Evolutionary conservation across 345 rosid species (phyloP).

Genomic region (Camelina neglecta): DNA sequence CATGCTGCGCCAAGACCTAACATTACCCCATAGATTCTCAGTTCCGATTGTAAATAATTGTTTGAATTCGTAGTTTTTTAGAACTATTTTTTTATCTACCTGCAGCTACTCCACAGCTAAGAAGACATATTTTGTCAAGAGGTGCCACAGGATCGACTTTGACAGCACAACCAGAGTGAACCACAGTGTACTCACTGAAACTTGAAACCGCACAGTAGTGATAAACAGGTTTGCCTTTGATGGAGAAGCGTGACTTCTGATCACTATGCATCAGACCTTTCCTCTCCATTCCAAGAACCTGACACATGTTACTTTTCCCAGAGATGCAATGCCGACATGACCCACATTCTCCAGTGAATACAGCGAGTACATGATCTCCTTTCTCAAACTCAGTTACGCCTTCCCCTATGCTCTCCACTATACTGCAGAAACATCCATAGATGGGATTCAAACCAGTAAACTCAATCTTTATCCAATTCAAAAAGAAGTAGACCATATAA

Average conservation of each 20-base stretch:
- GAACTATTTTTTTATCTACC: slow-evolving; percentile 47
- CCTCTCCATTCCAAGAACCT: slow-evolving; percentile 84
- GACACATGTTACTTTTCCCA: slow-evolving; percentile 83
- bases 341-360: slow-evolving; percentile 85
- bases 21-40: slow-evolving; percentile 24
- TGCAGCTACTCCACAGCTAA: slow-evolving; percentile 89
- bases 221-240: slow-evolving; percentile 76
- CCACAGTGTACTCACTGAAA: slow-evolving; percentile 92
- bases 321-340: slow-evolving; percentile 74
- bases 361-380: slow-evolving; percentile 88
- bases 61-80: neutral
- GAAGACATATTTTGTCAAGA: slow-evolving; percentile 79
- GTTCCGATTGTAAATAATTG: neutral
- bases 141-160: slow-evolving; percentile 72
- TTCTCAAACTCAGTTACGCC: slow-evolving; percentile 76
- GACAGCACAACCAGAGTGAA: slow-evolving; percentile 92
- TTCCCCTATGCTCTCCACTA: slow-evolving; percentile 83
- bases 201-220: slow-evolving; percentile 95
- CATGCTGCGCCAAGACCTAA: slow-evolving; percentile 96
- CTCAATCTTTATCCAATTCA: neutral
- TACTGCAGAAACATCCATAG: slow-evolving; percentile 53
- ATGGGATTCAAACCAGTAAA: neutral
- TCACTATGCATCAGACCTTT: slow-evolving; percentile 90
- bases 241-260: slow-evolving; percentile 69
- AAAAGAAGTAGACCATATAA: neutral